Evolutionary conservation across 768 basidiomycete species (phyloP), one percentile per base, ranked within the genome.

Genomic region (Coprinellus aureogranulatus): DNA sequence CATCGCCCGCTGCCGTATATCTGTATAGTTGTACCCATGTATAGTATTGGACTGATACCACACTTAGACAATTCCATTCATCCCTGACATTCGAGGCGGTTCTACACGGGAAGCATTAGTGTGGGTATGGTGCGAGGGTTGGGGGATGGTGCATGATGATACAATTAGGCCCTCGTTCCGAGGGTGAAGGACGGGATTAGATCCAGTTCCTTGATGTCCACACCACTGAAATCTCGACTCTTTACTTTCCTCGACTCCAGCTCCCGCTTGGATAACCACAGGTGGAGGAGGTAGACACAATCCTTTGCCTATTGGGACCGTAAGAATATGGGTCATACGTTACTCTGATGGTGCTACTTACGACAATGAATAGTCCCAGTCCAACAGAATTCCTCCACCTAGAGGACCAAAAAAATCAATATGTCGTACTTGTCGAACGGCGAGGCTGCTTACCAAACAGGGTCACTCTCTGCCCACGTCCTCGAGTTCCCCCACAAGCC

Each of bases 331-430:
- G 23, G 8, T 16, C 41, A 16, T 22, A 44, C 20, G 8, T n/a
- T n/a, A 18, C 5, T 18, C 9, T 5, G 9, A 44, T 6, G 41
- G 18, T 20, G 20, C 20, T 23, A 65, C 84, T 59, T 65, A 88
- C 88, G 57, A 87, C 76, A 3, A 87, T 75, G 65, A 89, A 90
- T 8, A 89, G 61, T 0, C 86, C 88, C 1, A 90, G 72, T 0
- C 89, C 89, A 45, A 90, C 64, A 6, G 82, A 73, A 65, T 90
- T 90, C 51, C 89, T 75, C 88, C 88, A 81, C 77, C 77, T 78
- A 41, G 10, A 46, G 31, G 25, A 1, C 44, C 16, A 28, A 28
- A n/a, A 6, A 14, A 34, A 34, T 34, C 34, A 14, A 34, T 34
- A n/a, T n/a, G n/a, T n/a, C n/a, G n/a, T n/a, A n/a, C n/a, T n/a